Evolutionary conservation across 371 early-diverging fungal genomes (phyloP), one percentile per base, ranked within the genome.

Genomic region (Apophysomyces sp.): DNA sequence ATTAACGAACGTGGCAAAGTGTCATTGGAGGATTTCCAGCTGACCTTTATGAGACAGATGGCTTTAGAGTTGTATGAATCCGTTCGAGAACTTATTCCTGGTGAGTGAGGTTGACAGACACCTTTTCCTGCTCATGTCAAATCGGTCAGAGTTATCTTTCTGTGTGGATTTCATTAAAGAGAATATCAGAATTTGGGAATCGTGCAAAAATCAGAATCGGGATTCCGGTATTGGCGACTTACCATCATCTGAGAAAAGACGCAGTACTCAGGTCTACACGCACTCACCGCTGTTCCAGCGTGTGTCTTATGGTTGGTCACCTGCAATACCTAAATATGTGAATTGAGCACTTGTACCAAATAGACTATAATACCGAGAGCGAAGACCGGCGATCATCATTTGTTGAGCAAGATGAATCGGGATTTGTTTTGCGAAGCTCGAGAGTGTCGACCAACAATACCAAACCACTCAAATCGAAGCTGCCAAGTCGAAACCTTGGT

Each of bases 121-220:
- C 11, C 11, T 94, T 44, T 92, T 92, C 68, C 83, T 86, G 66
- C 72, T 96, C 13, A 80, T 96, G 29, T 27, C 18, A 24, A 11
- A 11, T 28, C 27, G 27, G 32, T 52, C 6, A 55, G 55, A 55
- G 30, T 18, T 55, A 32, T 18, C 31, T 21, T 55, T 55, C 24
- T 55, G 55, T 31, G 55, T 55, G 21, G 18, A 31, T 24, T 16
- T n/a, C 6, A 26, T 55, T 7, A 7, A 55, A 15, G 30, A 55
- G 24, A 55, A 55, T 30, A 55, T 55, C 16, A 18, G 16, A 21
- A 31, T 31, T 31, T 55, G 55, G 55, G 55, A 55, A 36, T 21
- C 49, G 3, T 44, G 16, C 2, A 44, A 44, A 21, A 44, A 21
- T 21, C 49, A 21, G 21, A 44, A 16, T 0, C 49, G 49, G n/a